Base-by-base conservation (phyloP, 2,329 filamentous ascomycete genomes). In the Monosporascus ibericus region DNA sequence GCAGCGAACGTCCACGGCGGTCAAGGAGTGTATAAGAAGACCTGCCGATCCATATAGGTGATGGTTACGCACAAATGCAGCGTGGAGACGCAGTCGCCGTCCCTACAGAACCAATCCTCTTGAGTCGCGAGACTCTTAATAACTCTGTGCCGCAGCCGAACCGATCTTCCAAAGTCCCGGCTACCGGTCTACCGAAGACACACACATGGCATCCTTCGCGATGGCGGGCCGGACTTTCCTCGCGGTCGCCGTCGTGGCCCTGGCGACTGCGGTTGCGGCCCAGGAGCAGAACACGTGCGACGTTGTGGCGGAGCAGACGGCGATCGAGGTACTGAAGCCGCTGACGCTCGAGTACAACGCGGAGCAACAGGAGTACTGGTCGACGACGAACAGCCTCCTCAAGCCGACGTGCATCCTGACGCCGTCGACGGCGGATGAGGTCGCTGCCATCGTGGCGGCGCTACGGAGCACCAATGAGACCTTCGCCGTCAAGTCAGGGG, bases 401-500 rank as follows among this genome's bases (percentile, higher is more conserved):
- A 65, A 68, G 52, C 76, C 76, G 6, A 68, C 67, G 48, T 79
- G 76, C 55, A 75, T 76, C 49, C 67, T 78, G 47, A 70, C 71
- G 42, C 78, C 79, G 2, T 68, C 68, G 14, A 78, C 70, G 36
- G 68, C 73, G 1, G 65, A 73, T 17, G 77, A 84, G 59, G 78
- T 84, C 38, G 71, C 78, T 0, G 69, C 71, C 9, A 72, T 80
- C n/a, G 70, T 85, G 47, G 72, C 70, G 25, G 69, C 77, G 30
- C 70, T 84, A 14, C 71, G 70, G 7, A 64, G 72, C 36, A 72
- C 72, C 42, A 68, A 72, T 38, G 76, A 76, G 51, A 65, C 63
- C 3, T 84, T 84, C 56, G 79, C 80, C 6, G 65, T 81, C 58
- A 78, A 80, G 58, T 77, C 76, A 7, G 81, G 80, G 27, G 81